Conservation (phyloP, 345 rosid species). For the Populus simonii region DNA sequence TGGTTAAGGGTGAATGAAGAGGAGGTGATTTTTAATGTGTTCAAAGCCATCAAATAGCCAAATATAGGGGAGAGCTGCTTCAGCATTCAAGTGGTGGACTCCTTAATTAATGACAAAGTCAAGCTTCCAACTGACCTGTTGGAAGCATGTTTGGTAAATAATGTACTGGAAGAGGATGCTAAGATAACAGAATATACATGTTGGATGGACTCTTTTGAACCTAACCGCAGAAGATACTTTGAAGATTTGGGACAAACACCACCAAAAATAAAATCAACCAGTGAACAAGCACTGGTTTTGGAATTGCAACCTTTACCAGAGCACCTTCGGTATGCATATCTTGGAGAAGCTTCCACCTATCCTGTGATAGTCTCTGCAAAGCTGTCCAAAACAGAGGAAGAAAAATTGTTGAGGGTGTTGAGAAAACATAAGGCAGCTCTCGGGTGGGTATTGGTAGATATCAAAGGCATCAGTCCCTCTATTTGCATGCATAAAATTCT, state of each 20-base stretch:
- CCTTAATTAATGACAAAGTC: background rate
- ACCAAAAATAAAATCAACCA: background rate
- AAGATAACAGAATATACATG: background rate
- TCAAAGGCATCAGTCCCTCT: background rate
- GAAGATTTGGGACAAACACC: background rate
- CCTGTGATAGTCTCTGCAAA: background rate
- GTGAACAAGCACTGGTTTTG: background rate
- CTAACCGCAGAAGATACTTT: background rate
- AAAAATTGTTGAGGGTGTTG: background rate
- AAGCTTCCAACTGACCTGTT: background rate
- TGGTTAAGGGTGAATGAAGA: background rate
- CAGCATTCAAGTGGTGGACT: background rate
- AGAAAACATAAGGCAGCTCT: background rate
- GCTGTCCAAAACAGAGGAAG: background rate
- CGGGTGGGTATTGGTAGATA: background rate
- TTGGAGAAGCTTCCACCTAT: background rate
- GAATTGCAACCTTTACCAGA: background rate
- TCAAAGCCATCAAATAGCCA: background rate
- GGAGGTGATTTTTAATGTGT: background rate
- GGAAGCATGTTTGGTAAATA: background rate
- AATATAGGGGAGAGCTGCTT: too few species aligned
- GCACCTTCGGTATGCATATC: background rate
- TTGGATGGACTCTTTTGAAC: too few species aligned
- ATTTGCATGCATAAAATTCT: background rate
- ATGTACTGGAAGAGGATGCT: background rate